Percentiles rank a stretch among this genome's conserved stretches.
These are phyloP conservation scores for Epipyxis sp. DNA, from an alignment of 108 stramenopile genomes.

Conservation along the genomic window DNA sequence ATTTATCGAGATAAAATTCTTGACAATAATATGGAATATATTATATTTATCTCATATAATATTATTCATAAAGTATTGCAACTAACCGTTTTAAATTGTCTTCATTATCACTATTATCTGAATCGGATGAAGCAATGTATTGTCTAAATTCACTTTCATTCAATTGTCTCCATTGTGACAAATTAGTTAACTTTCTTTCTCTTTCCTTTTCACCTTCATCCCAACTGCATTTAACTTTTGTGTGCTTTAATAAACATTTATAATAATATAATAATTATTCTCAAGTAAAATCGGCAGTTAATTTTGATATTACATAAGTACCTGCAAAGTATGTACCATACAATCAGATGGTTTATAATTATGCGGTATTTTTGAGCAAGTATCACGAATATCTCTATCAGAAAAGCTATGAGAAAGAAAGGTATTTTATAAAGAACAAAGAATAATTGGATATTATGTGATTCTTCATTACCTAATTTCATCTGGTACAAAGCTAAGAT, in stretches of 20 bases:
- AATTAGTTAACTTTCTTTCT: constrained; percentile 71
- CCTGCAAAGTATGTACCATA: constrained; percentile 54
- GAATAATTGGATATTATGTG: no score
- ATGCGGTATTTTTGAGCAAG: constrained; percentile 64
- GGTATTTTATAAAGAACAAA: no score
- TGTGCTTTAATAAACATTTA: no score
- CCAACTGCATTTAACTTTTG: constrained; percentile 89
- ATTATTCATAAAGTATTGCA: no score
- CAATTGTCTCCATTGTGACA: constrained; percentile 69
- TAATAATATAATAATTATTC: constrained; percentile 53
- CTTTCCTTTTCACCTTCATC: constrained; percentile 84
- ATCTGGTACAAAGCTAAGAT: constrained; percentile 80
- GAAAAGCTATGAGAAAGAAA: constrained; percentile 59
- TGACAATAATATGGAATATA: no score
- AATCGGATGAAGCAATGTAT: constrained; percentile 76
- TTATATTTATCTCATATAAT: no score
- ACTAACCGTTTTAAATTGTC: no score
- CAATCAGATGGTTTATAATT: constrained; percentile 85
- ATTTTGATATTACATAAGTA: no score
- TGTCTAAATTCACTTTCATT: constrained; percentile 78
- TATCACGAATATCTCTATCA: constrained; percentile 69
- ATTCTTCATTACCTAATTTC: no score
- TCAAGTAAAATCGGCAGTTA: neutral
- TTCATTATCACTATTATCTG: constrained; percentile 58
- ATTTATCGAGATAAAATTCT: constrained; percentile 8